phyloP scores from a whole-genome alignment of 2,329 filamentous ascomycete species.

The Cryoendolithus antarcticus region DNA sequence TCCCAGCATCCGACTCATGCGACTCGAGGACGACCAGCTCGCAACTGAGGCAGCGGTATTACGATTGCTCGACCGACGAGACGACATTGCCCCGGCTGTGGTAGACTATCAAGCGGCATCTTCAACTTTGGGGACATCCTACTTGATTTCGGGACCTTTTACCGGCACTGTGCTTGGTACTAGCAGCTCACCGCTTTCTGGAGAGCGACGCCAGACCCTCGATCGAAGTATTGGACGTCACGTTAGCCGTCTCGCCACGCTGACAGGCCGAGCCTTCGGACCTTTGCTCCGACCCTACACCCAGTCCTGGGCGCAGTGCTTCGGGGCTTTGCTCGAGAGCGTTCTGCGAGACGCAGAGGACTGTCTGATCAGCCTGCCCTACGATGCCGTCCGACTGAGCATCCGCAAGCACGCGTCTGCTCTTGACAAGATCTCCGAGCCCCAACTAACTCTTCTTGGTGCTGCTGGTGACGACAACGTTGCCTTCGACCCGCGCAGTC shows the following conservation, averaged over 20 bases:
- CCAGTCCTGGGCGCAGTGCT: constrained; percentile 42
- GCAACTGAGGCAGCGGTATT: constrained; percentile 28
- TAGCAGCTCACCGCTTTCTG: constrained; percentile 20
- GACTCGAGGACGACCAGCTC: constrained; percentile 30
- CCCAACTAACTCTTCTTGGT: constrained; percentile 39
- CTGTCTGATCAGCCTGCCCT: constrained; percentile 44
- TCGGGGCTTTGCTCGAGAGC: constrained; percentile 39
- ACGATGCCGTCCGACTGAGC: constrained; percentile 40
- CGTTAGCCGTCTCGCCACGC: constrained; percentile 31
- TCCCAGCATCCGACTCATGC: constrained; percentile 26
- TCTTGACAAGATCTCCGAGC: constrained; percentile 39
- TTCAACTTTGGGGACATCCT: constrained; percentile 12
- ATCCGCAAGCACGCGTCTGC: constrained; percentile 30
- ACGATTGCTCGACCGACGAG: constrained; percentile 24
- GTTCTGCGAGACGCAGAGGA: constrained; percentile 46
- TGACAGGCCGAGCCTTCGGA: constrained; percentile 39
- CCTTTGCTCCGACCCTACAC: constrained; percentile 21
- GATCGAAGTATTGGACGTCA: constrained; percentile 30
- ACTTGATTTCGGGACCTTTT: constrained; percentile 20
- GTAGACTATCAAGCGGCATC: constrained; percentile 23
- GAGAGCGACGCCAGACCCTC: constrained; percentile 23
- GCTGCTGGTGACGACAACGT: constrained; percentile 38
- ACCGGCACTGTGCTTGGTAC: constrained; percentile 16
- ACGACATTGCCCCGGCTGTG: constrained; percentile 25
- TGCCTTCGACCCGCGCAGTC: constrained; percentile 37